Evolutionary conservation across 1,139 yeast species (phyloP), one percentile per base, ranked within the genome.

Genomic region (Geotrichum citri-aurantii): DNA sequence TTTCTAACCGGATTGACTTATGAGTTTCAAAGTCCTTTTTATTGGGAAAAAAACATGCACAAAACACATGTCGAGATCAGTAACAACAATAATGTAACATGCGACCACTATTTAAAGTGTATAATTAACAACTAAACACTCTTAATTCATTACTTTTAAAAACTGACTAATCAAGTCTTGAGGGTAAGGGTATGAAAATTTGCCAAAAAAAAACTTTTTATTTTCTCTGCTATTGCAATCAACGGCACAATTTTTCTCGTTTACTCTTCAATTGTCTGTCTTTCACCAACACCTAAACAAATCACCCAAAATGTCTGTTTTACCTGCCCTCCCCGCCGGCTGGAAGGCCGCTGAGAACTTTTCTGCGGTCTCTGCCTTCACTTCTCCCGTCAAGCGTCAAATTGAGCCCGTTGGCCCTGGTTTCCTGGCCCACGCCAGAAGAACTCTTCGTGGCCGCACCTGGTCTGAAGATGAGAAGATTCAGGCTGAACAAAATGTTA

Each of bases 391-490:
- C 57, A 88, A 89, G 72, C 92, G 97, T 74, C 86, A 93, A 63
- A 80, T 92, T 65, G 99, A 93, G 77, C 98, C 99, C 46, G 97
- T 92, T 66, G 99, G 99, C 59, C 95, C 95, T 65, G 88, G 83
- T 73, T 93, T 90, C 78, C 81, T 95, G 70, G 97, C 97, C 60
- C 99, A 95, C 71, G 99, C 99, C 62, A 86, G 96, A 67, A 88
- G 99, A 81, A 84, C 95, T 63, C 80, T 92, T 68, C 85, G 97
- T 77, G 97, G 97, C 75, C 97, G 96, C 78, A 90, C 98, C 61
- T 93, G 97, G 97, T 90, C 97, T 57, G 98, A 95, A 77, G 93
- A 83, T 71, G 99, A 93, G 78, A 86, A 88, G 74, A 79, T 91
- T 68, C 96, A 92, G 79, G 97, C 97, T 62, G 95, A 86, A 73